A percentile compares a stretch with the other conserved stretches of the same genome.
Evolutionary conservation across 768 basidiomycete genomes (phyloP).

Genomic region (Suillus americanus): DNA sequence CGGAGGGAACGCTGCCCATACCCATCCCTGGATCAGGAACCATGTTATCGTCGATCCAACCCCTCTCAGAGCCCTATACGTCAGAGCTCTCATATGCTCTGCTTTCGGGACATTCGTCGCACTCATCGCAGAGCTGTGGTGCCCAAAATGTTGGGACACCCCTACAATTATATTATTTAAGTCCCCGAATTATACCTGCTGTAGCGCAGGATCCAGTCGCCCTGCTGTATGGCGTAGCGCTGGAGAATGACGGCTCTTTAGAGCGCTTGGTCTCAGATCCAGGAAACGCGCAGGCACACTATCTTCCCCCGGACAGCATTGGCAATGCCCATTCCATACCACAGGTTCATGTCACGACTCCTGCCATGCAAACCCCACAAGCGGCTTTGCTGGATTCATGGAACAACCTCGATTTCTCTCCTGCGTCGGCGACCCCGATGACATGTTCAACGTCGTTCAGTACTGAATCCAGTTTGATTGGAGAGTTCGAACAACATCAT

Average conservation of each 20-base stretch:
- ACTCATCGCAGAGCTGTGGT: not conserved
- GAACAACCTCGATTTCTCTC: not conserved
- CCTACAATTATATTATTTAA: not conserved
- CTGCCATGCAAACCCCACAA: not conserved
- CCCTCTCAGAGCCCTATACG: not conserved
- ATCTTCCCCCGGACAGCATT: not conserved
- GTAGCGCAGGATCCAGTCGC: not conserved
- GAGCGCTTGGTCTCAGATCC: not conserved
- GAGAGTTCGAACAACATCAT: not conserved
- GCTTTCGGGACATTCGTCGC: not conserved
- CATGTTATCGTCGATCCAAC: not conserved
- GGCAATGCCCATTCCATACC: not conserved
- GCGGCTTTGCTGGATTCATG: not conserved
- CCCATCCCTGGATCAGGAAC: not conserved
- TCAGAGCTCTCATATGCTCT: slow-evolving; percentile 5
- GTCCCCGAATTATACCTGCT: not conserved
- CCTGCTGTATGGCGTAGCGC: not conserved
- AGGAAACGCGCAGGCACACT: not conserved
- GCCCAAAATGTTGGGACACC: not conserved
- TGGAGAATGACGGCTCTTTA: not conserved
- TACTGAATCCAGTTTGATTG: not conserved
- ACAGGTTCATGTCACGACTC: not conserved
- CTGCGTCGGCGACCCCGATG: not conserved
- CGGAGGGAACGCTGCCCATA: not conserved
- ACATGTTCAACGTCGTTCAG: slow-evolving; percentile 1